A percentile compares a stretch with the other conserved stretches of the same genome.
These are phyloP conservation scores for Solanum lignicaule DNA, from an alignment of 257 asterid species.

Conservation along the genomic window DNA sequence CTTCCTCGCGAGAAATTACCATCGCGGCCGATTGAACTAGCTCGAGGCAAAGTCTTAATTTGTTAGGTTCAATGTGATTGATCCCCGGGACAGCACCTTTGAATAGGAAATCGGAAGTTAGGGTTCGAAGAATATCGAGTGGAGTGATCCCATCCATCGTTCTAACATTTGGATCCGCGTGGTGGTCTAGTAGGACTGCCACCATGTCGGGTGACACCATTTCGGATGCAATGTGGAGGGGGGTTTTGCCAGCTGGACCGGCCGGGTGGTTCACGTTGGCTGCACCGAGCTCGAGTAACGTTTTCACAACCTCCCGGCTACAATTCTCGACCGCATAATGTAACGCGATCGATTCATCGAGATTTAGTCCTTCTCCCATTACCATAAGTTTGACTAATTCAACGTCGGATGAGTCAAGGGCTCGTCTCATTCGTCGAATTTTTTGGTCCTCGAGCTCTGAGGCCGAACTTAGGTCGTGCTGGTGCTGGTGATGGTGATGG, in stretches of 20 bases:
- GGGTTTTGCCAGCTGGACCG: slow-evolving; percentile 71
- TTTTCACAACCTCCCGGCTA: slow-evolving; percentile 79
- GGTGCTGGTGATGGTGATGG: slow-evolving; percentile 14
- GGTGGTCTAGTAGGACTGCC: slow-evolving; percentile 88
- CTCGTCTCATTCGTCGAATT: slow-evolving; percentile 82
- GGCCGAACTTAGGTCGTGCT: slow-evolving; percentile 22
- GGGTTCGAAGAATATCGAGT: slow-evolving; percentile 75
- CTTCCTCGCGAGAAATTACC: slow-evolving; percentile 87
- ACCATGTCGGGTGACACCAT: slow-evolving; percentile 99
- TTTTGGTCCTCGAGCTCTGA: slow-evolving; percentile 71
- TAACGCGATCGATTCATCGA: slow-evolving; percentile 67
- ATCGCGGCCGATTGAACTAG: slow-evolving; percentile 85
- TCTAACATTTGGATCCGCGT: slow-evolving; percentile 77
- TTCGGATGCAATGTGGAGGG: slow-evolving; percentile 81
- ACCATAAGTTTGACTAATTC: slow-evolving; percentile 96
- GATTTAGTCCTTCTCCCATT: slow-evolving; percentile 95
- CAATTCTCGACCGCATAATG: slow-evolving; percentile 84
- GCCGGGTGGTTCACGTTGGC: slow-evolving; percentile 85
- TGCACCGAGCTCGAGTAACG: slow-evolving; percentile 83
- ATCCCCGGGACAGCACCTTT: slow-evolving; percentile 87
- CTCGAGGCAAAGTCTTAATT: slow-evolving; percentile 74
- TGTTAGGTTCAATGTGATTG: slow-evolving; percentile 77
- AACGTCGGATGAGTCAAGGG: slow-evolving; percentile 85
- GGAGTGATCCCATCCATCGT: slow-evolving; percentile 79
- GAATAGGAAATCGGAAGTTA: slow-evolving; percentile 82